phyloP scores from a whole-genome alignment of 768 basidiomycete genomes.

The Flagelloscypha sp. region DNA sequence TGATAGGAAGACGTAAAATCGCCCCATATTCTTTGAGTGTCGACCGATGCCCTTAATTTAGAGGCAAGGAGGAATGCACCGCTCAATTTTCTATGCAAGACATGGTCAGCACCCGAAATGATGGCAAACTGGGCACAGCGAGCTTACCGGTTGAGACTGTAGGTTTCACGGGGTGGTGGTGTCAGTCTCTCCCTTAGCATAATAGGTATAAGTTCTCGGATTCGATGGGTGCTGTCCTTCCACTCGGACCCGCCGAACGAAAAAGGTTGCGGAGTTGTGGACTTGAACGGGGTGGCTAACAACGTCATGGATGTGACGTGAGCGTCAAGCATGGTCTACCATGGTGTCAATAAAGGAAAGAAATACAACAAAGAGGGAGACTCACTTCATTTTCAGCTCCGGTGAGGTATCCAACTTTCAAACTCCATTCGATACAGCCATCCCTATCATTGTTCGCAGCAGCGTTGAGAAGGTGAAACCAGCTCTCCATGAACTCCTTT shows the following conservation, averaged over 20 bases:
- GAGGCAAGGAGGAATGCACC: constrained; percentile 76
- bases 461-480: constrained; percentile 77
- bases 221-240: constrained; percentile 66
- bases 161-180: constrained; percentile 91
- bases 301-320: constrained; percentile 79
- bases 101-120: background rate
- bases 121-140: no score
- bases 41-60: constrained; percentile 62
- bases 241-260: constrained; percentile 66
- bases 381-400: constrained; percentile 77
- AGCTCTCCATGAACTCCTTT: constrained; percentile 79
- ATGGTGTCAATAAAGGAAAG: background rate
- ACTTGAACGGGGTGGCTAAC: constrained; percentile 79
- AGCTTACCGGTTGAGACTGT: constrained; percentile 84
- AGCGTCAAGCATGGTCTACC: constrained; percentile 75
- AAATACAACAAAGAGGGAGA: background rate
- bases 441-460: constrained; percentile 62
- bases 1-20: no score
- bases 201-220: constrained; percentile 75
- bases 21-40: constrained; percentile 73
- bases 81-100: constrained; percentile 66
- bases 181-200: constrained; percentile 87
- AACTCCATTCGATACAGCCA: constrained; percentile 63
- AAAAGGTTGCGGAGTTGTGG: constrained; percentile 59
- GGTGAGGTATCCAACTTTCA: constrained; percentile 83